Evolutionary conservation across 2,329 filamentous ascomycete genomes (phyloP), one percentile per base, ranked within the genome.

Genomic region (Diaporthe australafricana): DNA sequence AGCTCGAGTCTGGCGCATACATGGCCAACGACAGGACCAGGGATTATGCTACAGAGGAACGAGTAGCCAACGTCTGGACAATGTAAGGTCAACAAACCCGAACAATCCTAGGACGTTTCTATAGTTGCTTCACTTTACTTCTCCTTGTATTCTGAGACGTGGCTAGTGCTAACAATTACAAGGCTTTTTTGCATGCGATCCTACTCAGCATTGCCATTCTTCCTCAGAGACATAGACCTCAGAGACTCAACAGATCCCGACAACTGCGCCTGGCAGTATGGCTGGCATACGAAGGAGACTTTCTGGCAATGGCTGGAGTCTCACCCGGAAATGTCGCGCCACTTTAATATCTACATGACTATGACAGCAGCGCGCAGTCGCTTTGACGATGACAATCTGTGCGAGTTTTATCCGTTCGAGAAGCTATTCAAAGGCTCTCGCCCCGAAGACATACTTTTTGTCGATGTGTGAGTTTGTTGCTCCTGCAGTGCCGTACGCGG

Each of bases 131-230:
- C 7, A 25, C 22, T 45, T 6, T 2, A 3, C 20, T 6, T 40
- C 35, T 6, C 2, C 12, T n/a, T n/a, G 0, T n/a, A 17, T 45
- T 16, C 14, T 22, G 11, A 20, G 38, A 3, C 2, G 7, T 3
- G 3, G 25, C 11, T 5, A 11, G 17, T 32, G 25, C 56, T 62
- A 30, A 47, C 3, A 5, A n/a, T n/a, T 6, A 32, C 2, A 22
- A 62, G 56, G 56, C 40, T 62, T n/a, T 62, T 62, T 20, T 62
- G 56, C 56, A 32, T 62, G 56, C 38, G 56, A 62, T 62, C 35
- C 5, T 62, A 45, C 16, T 47, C 56, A 22, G 56, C 40, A 30
- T 16, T 62, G 25, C 56, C 56, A 6, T 47, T 62, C 25, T 62
- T 62, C 40, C 56, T 62, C 5, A 62, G 56, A n/a, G 56, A 62